phyloP scores from a whole-genome alignment of 495 filamentous ascomycete species.

The Lophium mytilinum region DNA sequence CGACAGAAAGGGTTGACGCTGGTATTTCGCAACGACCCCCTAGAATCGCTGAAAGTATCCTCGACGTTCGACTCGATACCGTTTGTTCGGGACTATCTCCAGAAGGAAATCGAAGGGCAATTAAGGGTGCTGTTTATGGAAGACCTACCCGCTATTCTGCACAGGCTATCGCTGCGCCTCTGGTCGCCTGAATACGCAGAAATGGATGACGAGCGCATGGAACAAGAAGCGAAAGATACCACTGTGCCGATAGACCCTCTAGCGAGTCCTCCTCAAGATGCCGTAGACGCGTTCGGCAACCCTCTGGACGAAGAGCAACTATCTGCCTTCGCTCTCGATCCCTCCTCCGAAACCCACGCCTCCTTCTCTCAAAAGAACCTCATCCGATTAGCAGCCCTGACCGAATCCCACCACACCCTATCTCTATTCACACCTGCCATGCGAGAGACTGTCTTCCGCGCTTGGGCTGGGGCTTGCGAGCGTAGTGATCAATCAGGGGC shows the following conservation, averaged over 20 bases:
- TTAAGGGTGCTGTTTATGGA: slow-evolving; percentile 92
- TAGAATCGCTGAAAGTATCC: slow-evolving; percentile 95
- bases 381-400: slow-evolving; percentile 64
- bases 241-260: slow-evolving; percentile 63
- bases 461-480: slow-evolving; percentile 66
- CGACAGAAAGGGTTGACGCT: slow-evolving; percentile 93
- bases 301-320: slow-evolving; percentile 61
- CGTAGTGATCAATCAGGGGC: slow-evolving; percentile 57
- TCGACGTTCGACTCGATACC: slow-evolving; percentile 98
- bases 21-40: slow-evolving; percentile 94
- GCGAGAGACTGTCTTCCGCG: slow-evolving; percentile 76
- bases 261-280: slow-evolving; percentile 68
- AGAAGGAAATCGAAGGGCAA: slow-evolving; percentile 94
- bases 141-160: slow-evolving; percentile 91
- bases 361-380: slow-evolving; percentile 90
- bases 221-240: slow-evolving; percentile 41
- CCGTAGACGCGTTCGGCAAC: slow-evolving; percentile 68
- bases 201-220: slow-evolving; percentile 46
- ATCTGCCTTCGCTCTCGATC: slow-evolving; percentile 65
- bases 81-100: slow-evolving; percentile 93
- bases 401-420: slow-evolving; percentile 74
- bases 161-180: slow-evolving; percentile 78
- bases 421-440: slow-evolving; percentile 81
- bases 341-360: slow-evolving; percentile 65
- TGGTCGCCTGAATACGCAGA: slow-evolving; percentile 82